Evolutionary conservation across 257 asterid species (phyloP).

Genomic region (Ehretia macrophylla): DNA sequence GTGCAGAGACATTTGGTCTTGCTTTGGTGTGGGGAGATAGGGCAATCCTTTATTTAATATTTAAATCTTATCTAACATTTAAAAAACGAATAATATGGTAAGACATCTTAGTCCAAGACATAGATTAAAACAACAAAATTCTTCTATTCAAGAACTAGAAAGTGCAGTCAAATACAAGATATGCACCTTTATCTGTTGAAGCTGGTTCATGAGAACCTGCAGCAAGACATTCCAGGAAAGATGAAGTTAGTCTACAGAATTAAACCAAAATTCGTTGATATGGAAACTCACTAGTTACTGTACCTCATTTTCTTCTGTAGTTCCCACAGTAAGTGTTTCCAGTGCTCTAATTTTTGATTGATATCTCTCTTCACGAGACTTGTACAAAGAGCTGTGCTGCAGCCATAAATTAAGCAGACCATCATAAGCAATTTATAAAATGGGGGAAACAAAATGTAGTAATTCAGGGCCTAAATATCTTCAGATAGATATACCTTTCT

Average conservation of each 20-base stretch:
- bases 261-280: conserved; percentile 3
- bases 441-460: neutral
- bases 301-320: conserved; percentile 87
- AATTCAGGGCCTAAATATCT: neutral
- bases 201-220: conserved; percentile 63
- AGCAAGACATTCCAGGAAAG: conserved; percentile 14
- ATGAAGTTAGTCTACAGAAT: conserved; percentile 6
- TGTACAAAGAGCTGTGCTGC: conserved; percentile 78
- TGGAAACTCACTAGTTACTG: conserved; percentile 7
- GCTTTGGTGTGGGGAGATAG: too few relatives aligned
- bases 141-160: neutral
- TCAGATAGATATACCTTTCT: conserved; percentile 49
- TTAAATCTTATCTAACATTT: too few relatives aligned
- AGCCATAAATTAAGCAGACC: conserved; percentile 17
- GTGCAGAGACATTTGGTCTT: too few relatives aligned
- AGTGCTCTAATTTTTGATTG: conserved; percentile 62
- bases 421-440: conserved; percentile 1
- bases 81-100: too few relatives aligned
- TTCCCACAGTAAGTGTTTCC: conserved; percentile 77
- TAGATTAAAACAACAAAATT: too few relatives aligned
- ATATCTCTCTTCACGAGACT: conserved; percentile 77
- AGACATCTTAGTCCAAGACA: too few relatives aligned
- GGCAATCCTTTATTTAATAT: too few relatives aligned
- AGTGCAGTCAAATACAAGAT: conserved; percentile 5
- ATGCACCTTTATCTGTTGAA: conserved; percentile 48